Evolutionary conservation across 441 rosid species (phyloP), one percentile per base, ranked within the genome.

Genomic region (Melastoma candidum): DNA sequence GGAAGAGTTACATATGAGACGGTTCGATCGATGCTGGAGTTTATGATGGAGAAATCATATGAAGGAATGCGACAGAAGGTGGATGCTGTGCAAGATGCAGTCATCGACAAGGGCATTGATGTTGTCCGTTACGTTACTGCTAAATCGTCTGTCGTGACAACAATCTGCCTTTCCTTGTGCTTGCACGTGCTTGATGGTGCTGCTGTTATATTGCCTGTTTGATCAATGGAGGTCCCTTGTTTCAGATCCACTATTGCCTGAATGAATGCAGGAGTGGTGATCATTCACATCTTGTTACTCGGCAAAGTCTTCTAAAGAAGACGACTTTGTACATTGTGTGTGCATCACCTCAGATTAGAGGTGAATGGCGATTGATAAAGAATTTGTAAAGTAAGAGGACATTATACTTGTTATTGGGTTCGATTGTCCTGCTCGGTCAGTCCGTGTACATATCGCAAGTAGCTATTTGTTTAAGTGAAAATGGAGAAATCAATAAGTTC

Each of bases 1-100:
- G 92, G 92, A 55, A 70, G 64, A 50, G 69, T 79, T 39, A 74
- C 89, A 50, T 84, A 77, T 52, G 92, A 84, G 66, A 77, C 85
- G 13, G 86, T 87, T 13, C 71, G 82, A 63, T 83, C 92, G 44
- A 60, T 83, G 51, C 68, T 84, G 48, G 86, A 81, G 53, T 68
- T 79, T 44, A 47, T 73, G 58, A 45, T 78, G 48, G 85, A 77
- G 72, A 87, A 63, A 54, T 27, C 77, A 8, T 57, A 56, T 54
- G 69, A 68, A 59, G 80, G 74, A 43, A 57, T 77, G 54, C 63
- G 54, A 50, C 75, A 54, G 39, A 67, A 77, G 48, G 77, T 66
- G 24, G 66, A 63, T 36, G 49, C 49, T 25, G 71, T 59, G 41
- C 59, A 61, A 11, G 75, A 77, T 25, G 63, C 60, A 58, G 74